phyloP scores from a whole-genome alignment of 2,329 filamentous ascomycete species.

The Rhexocercosporidium sp. region DNA sequence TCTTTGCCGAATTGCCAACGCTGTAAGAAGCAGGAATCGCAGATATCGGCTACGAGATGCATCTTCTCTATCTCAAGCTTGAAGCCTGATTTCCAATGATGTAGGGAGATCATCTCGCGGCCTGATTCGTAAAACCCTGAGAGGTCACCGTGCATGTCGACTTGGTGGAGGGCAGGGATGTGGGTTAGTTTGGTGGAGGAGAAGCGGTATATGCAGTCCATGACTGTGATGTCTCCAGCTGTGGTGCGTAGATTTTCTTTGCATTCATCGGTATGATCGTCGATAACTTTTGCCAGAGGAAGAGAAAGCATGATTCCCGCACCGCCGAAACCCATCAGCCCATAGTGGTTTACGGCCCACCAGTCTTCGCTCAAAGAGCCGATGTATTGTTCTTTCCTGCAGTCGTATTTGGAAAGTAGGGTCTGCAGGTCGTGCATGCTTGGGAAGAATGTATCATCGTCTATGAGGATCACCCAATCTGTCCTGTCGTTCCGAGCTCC shows the following conservation, averaged over 20 bases:
- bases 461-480: conserved; percentile 39
- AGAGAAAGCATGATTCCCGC: conserved; percentile 39
- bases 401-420: conserved; percentile 43
- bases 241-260: conserved; percentile 37
- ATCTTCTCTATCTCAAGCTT: conserved; percentile 42
- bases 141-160: conserved; percentile 41
- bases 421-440: conserved; percentile 35
- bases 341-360: conserved; percentile 42
- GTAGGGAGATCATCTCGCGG: conserved; percentile 37
- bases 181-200: conserved; percentile 37
- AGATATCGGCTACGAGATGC: conserved; percentile 39
- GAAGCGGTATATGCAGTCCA: conserved; percentile 40
- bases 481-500: conserved; percentile 46
- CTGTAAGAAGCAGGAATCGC: conserved; percentile 50
- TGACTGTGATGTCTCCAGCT: conserved; percentile 40
- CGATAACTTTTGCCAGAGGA: conserved; percentile 35
- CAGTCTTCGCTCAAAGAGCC: conserved; percentile 40
- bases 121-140: conserved; percentile 43
- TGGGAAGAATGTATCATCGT: conserved; percentile 44
- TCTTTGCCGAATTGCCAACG: conserved; percentile 51
- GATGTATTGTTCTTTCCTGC: conserved; percentile 36
- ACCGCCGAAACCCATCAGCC: conserved; percentile 42
- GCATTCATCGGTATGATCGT: conserved; percentile 36
- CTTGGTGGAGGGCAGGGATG: conserved; percentile 37
- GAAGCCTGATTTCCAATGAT: conserved; percentile 42